phyloP scores from a whole-genome alignment of 2,329 filamentous ascomycete species.

The Diaporthe destruens region DNA sequence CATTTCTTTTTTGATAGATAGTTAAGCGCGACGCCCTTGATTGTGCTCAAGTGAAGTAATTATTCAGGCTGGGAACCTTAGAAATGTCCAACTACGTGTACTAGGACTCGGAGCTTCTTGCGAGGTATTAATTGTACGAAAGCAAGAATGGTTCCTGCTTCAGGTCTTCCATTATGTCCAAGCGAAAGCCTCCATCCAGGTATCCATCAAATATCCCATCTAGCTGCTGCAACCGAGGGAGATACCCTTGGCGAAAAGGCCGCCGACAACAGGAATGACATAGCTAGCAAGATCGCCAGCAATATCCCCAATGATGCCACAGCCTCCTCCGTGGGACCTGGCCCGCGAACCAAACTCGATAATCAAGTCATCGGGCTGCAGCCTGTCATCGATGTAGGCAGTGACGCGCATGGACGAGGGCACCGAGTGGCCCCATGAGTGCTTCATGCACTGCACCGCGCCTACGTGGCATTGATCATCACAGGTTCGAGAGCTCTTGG shows the following conservation, averaged over 20 bases:
- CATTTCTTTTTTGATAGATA: too few species aligned
- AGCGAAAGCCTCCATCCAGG: too few species aligned
- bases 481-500: neutral
- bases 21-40: too few species aligned
- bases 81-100: neutral
- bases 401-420: slow-evolving; percentile 41
- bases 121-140: neutral
- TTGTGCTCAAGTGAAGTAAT: too few species aligned
- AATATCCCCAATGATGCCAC: slow-evolving; percentile 16
- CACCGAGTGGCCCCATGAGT: slow-evolving; percentile 41
- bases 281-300: slow-evolving; percentile 2
- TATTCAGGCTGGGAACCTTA: too few species aligned
- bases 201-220: too few species aligned
- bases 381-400: slow-evolving; percentile 40
- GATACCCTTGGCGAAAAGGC: slow-evolving; percentile 28
- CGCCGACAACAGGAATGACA: slow-evolving; percentile 10
- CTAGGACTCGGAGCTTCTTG: rapidly evolving
- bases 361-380: slow-evolving; percentile 42
- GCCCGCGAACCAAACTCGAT: slow-evolving; percentile 38
- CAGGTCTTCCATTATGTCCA: neutral
- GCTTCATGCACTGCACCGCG: slow-evolving; percentile 40
- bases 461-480: neutral
- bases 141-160: neutral
- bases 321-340: slow-evolving; percentile 14
- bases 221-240: slow-evolving; percentile 20